Percentiles rank a stretch among this genome's conserved stretches.
phyloP scores from a whole-genome alignment of 306 rosid species.

The Elaeagnus macrophylla region DNA sequence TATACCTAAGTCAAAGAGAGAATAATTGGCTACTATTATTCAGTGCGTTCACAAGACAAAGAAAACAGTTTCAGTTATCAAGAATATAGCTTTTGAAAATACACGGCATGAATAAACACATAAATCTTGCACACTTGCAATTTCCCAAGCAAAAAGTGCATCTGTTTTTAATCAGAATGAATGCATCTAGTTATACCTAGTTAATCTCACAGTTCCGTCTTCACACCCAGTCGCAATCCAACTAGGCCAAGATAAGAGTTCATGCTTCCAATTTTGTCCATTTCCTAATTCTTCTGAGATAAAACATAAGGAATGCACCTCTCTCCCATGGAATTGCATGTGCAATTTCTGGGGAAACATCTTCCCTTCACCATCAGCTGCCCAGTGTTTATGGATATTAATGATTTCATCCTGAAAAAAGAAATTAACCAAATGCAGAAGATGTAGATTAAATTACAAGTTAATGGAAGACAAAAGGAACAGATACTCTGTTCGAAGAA shows the following conservation, averaged over 20 bases:
- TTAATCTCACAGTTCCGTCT: constrained; percentile 94
- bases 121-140: too few relatives aligned
- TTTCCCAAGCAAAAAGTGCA: neutral
- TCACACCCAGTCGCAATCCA: constrained; percentile 94
- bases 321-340: constrained; percentile 94
- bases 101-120: too few relatives aligned
- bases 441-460: neutral
- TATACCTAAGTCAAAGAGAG: constrained; percentile 42
- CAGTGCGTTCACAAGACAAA: too few relatives aligned
- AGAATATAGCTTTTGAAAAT: too few relatives aligned
- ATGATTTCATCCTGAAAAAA: constrained; percentile 71
- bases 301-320: constrained; percentile 86
- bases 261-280: constrained; percentile 26
- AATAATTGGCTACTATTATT: too few relatives aligned
- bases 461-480: neutral
- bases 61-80: too few relatives aligned
- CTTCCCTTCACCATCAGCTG: constrained; percentile 34
- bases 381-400: constrained; percentile 60
- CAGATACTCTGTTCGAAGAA: neutral
- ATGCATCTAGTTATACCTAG: constrained; percentile 47
- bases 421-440: neutral
- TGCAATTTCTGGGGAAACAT: constrained; percentile 65
- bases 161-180: constrained; percentile 6
- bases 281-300: constrained; percentile 34
- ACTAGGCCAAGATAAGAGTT: constrained; percentile 36